These are phyloP conservation scores for Cunninghamia lanceolata DNA, from an alignment of 75 land plant species.

Conservation along the genomic window DNA sequence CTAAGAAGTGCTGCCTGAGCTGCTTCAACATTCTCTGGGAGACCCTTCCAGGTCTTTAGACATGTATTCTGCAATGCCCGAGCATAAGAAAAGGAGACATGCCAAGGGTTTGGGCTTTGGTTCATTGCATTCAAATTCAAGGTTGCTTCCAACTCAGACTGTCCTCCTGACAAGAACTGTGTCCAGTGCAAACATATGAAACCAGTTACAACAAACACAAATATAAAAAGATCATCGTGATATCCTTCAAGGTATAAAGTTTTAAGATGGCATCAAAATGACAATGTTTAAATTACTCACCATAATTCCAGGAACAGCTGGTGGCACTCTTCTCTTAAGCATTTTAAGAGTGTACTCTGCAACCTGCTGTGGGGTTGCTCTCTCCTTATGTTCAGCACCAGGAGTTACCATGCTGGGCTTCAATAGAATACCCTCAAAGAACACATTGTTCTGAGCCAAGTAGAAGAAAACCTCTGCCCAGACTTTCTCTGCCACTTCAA, in stretches of 20 bases:
- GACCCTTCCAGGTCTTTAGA: constrained; percentile 86
- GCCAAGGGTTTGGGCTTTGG: constrained; percentile 92
- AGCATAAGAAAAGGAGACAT: constrained; percentile 93
- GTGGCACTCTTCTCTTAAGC: constrained; percentile 74
- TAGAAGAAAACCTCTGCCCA: constrained; percentile 88
- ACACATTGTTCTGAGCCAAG: constrained; percentile 75
- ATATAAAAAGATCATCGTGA: neutral
- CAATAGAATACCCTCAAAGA: constrained; percentile 75
- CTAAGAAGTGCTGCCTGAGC: constrained; percentile 68
- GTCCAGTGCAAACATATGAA: neutral
- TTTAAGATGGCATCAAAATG: neutral
- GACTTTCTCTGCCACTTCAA: constrained; percentile 80
- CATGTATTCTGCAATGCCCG: constrained; percentile 82
- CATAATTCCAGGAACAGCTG: constrained; percentile 96
- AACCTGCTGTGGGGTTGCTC: constrained; percentile 67
- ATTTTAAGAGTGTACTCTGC: constrained; percentile 71
- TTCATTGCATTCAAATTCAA: constrained; percentile 92
- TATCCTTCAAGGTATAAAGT: neutral
- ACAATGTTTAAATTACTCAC: constrained; percentile 21
- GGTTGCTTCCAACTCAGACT: constrained; percentile 96
- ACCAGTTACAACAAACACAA: neutral
- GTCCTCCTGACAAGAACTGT: constrained; percentile 93
- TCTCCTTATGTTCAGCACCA: constrained; percentile 70
- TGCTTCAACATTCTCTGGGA: constrained; percentile 68
- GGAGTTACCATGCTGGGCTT: constrained; percentile 96